Base-by-base conservation (phyloP, 495 filamentous ascomycete species). In the Aspergillus hancockii region DNA sequence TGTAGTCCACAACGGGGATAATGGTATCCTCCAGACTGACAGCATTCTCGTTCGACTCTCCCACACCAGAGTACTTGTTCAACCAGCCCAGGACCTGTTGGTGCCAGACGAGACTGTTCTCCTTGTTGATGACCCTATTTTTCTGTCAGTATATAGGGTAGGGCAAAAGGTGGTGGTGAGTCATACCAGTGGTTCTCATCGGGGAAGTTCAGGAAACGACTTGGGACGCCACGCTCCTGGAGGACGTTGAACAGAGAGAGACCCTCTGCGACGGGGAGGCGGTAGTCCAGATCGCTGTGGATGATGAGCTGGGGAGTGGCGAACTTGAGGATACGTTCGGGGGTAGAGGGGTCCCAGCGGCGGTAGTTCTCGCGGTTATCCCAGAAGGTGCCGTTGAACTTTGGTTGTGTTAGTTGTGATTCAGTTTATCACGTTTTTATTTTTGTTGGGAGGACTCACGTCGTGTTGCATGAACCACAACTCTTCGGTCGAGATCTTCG, bases 151-250 rank as follows among this genome's bases (percentile, higher is more conserved):
- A 10, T 23, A n/a, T n/a, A n/a, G n/a, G n/a, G n/a, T n/a, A n/a
- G n/a, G n/a, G n/a, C n/a, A n/a, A n/a, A n/a, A n/a, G n/a, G n/a
- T n/a, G 45, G 49, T 9, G 18, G 16, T 13, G 12, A 8, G 23
- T 59, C 70, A 58, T 61, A 73, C 74, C 73, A 75, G 49, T 84
- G 81, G n/a, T 75, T 70, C 64, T 85, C 81, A 63, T 83, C 76
- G 0, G 76, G 76, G 63, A 85, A 85, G 55, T 76, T 79, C 49
- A 86, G 58, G 58, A 83, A 75, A 0, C 72, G 67, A 67, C 89
- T 93, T 22, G 88, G 86, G 1, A 82, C 71, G 18, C 78, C 79
- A 5, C 71, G 69, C 36, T 73, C 68, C 57, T 82, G 79, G 30
- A 81, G 64, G 8, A 80, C 68, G 61, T 83, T 82, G 66, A 81